A percentile compares a stretch with the other conserved stretches of the same genome.
These are phyloP conservation scores for Xerocomellus intermedius DNA, from an alignment of 768 basidiomycete genomes.

Conservation along the genomic window DNA sequence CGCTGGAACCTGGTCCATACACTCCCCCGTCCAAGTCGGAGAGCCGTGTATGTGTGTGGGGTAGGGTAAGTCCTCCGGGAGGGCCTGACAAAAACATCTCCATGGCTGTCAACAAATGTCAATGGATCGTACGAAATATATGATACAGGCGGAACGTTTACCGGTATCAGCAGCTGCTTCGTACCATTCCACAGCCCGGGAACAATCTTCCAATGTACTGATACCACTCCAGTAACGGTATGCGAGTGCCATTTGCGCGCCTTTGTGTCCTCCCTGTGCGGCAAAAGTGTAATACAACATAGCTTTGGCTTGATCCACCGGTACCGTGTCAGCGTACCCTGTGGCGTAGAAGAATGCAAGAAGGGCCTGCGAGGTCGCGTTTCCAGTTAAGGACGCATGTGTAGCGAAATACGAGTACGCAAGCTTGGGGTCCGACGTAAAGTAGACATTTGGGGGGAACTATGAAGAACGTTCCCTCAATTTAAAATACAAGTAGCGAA, in stretches of 20 bases:
- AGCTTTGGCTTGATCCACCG: constrained; percentile 74
- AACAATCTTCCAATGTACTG: constrained; percentile 83
- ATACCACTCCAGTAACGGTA: constrained; percentile 97
- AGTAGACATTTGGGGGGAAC: constrained; percentile 74
- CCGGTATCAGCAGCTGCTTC: constrained; percentile 85
- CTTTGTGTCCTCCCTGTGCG: constrained; percentile 81
- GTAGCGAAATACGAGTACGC: constrained; percentile 62
- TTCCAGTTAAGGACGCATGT: constrained; percentile 71
- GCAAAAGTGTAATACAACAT: constrained; percentile 94
- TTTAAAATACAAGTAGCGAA: not conserved
- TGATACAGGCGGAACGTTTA: constrained; percentile 36
- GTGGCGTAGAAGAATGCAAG: constrained; percentile 89
- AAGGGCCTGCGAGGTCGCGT: constrained; percentile 82
- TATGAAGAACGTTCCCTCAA: constrained; percentile 24
- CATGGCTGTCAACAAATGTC: constrained; percentile 55
- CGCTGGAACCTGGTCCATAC: constrained; percentile 94
- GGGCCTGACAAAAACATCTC: constrained; percentile 79
- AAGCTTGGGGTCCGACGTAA: constrained; percentile 55
- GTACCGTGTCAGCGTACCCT: constrained; percentile 66
- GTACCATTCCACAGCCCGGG: constrained; percentile 84
- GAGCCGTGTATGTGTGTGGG: constrained; percentile 74
- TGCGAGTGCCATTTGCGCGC: constrained; percentile 89
- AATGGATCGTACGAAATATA: not conserved
- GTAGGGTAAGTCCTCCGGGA: constrained; percentile 85
- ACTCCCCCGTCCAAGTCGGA: constrained; percentile 91